phyloP scores from a whole-genome alignment of 2,329 filamentous ascomycete species.

The Penicillium hordei region DNA sequence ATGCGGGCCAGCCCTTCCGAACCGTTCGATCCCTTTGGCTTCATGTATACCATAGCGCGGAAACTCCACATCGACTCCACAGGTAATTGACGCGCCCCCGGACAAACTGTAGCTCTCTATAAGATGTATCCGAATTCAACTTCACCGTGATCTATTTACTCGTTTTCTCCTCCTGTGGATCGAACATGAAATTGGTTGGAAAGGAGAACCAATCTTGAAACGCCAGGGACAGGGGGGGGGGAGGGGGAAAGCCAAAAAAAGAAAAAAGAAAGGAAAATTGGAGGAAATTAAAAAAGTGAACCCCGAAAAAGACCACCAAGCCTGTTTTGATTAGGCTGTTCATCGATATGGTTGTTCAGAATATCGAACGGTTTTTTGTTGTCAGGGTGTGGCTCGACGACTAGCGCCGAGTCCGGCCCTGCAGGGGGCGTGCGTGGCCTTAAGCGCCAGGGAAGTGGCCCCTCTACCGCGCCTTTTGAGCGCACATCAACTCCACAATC shows the following conservation, averaged over 20 bases:
- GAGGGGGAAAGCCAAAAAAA: background rate
- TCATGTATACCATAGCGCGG: constrained; percentile 19
- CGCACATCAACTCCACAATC: background rate
- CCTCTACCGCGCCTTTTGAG: constrained; percentile 7
- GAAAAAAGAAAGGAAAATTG: background rate
- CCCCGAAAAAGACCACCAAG: constrained; percentile 3
- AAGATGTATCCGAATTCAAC: background rate
- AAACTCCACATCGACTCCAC: constrained; percentile 19
- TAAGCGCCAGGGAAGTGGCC: constrained; percentile 18
- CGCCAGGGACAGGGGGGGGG: background rate
- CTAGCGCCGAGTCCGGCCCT: constrained; percentile 10
- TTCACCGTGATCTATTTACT: background rate
- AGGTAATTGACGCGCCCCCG: background rate
- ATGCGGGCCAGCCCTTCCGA: constrained; percentile 20
- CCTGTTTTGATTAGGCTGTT: constrained; percentile 1
- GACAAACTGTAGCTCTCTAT: background rate
- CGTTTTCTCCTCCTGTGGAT: background rate
- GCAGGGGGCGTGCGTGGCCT: constrained; percentile 22
- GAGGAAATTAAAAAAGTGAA: background rate
- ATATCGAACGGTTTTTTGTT: constrained; percentile 11
- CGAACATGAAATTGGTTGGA: background rate
- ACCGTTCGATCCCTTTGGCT: constrained; percentile 17
- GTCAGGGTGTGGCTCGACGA: background rate
- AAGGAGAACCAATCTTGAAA: constrained; percentile 1
- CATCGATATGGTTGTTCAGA: constrained; percentile 10